phyloP scores from a whole-genome alignment of 2,329 filamentous ascomycete species.

The Cordyceps cicadae region DNA sequence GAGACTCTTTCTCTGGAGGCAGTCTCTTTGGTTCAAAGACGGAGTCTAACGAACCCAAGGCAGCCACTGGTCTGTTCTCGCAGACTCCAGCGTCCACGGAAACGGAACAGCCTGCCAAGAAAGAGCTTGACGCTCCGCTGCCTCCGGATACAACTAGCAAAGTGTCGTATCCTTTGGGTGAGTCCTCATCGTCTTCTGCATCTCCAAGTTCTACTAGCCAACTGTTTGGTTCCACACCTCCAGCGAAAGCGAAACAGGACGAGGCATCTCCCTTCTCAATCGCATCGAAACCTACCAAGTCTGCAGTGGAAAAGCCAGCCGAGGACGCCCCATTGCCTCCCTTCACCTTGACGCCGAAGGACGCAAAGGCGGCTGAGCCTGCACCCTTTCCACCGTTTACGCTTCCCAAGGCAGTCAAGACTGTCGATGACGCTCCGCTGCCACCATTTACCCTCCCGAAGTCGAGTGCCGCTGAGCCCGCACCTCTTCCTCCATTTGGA shows the following conservation, averaged over 20 bases:
- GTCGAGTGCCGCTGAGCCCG: slow-evolving; percentile 13
- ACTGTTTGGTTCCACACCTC: slow-evolving; percentile 22
- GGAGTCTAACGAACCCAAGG: slow-evolving; percentile 19
- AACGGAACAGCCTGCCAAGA: slow-evolving; percentile 27
- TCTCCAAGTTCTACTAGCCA: slow-evolving; percentile 23
- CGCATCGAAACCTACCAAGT: background rate
- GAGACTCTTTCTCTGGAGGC: slow-evolving; percentile 12
- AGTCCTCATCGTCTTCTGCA: slow-evolving; percentile 39
- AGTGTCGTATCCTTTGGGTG: slow-evolving; percentile 34
- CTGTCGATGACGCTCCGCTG: slow-evolving; percentile 16
- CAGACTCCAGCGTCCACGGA: slow-evolving; percentile 23
- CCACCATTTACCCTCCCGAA: background rate
- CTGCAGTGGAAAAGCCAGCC: slow-evolving; percentile 18
- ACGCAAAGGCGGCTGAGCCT: slow-evolving; percentile 9
- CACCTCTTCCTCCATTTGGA: slow-evolving; percentile 28
- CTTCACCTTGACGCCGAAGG: slow-evolving; percentile 17
- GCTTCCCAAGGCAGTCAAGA: slow-evolving; percentile 18
- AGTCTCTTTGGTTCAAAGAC: slow-evolving; percentile 23
- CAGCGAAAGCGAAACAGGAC: slow-evolving; percentile 16
- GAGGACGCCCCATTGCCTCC: slow-evolving; percentile 13
- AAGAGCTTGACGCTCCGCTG: slow-evolving; percentile 28
- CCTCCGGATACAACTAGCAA: slow-evolving; percentile 45
- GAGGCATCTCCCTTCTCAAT: slow-evolving; percentile 11
- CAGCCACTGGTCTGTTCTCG: slow-evolving; percentile 17
- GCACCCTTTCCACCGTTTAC: slow-evolving; percentile 27